Evolutionary conservation across 805 yeast species (phyloP), one percentile per base, ranked within the genome.

Genomic region (Yarrowia osloensis): DNA sequence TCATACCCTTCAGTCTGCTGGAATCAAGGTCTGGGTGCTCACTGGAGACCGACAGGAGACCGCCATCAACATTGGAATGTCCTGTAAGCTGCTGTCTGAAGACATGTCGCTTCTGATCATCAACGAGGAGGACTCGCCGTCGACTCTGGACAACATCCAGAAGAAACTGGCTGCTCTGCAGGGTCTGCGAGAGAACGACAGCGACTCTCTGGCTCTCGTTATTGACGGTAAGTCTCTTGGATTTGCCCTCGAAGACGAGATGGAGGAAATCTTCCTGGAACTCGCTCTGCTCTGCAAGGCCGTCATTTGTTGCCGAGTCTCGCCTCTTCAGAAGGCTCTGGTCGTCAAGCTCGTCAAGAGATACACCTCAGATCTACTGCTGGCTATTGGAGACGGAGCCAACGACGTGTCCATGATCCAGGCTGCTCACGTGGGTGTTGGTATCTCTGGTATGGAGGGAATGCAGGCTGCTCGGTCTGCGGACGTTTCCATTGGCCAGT

Each of bases 41-140:
- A 95, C 99, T 2, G 99, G 99, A 72, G 99, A 95, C 75, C 85
- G 97, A 77, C 99, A 96, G 76, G 99, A 95, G 77, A 95, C 99
- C 15, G 99, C 99, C 0, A 90, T 95, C 71, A 95, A 95, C 76
- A 95, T 95, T 74, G 99, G 99, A 69, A 92, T 95, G 98, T 91
- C 97, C 73, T 96, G 99, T 81, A 91, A 90, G 74, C 81, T 95
- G 54, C 78, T 95, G 55, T 88, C 95, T 74, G 99, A 95, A 76
- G 99, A 95, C 74, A 95, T 95, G 99, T 93, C 91, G 71, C 78
- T 95, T 69, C 81, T 95, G 71, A 86, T 94, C 69, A 88, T 95
- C 40, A 95, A 95, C 75, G 99, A 95, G 76, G 93, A 88, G 40
- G 82, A 85, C 1, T 87, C 87, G 70, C 90, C 86, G 42, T 97